Conservation (phyloP, 1,284 basidiomycete genomes). For the Papiliotrema flavescens region DNA sequence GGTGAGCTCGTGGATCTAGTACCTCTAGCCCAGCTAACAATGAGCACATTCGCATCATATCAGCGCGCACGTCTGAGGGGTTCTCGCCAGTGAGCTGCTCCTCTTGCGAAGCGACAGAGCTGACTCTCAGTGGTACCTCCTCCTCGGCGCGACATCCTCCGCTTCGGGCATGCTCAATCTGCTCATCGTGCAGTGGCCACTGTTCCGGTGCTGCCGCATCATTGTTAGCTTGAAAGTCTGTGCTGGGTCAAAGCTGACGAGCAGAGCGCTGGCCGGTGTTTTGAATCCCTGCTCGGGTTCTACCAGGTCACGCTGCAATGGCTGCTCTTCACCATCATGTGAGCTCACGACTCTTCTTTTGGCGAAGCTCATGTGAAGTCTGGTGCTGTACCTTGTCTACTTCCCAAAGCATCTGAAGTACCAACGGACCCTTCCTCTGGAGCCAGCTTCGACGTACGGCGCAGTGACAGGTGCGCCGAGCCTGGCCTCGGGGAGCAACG, state of each 20-base stretch:
- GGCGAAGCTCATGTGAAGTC: constrained; percentile 51
- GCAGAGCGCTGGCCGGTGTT: constrained; percentile 59
- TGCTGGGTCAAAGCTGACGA: neutral
- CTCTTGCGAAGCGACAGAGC: neutral
- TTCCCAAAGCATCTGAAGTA: constrained; percentile 82
- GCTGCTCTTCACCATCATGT: neutral
- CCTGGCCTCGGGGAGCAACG: neutral
- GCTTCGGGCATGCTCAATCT: constrained; percentile 79
- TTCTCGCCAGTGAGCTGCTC: constrained; percentile 61
- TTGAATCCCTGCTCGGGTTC: constrained; percentile 71
- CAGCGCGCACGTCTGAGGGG: constrained; percentile 73
- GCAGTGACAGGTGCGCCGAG: neutral
- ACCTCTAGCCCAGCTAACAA: constrained; percentile 10
- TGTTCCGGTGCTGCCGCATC: constrained; percentile 75
- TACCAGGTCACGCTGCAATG: constrained; percentile 6
- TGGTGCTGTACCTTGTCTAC: constrained; percentile 87
- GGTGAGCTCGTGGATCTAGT: constrained; percentile 50
- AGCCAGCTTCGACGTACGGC: constrained; percentile 2
- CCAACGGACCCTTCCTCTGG: constrained; percentile 44
- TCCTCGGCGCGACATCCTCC: constrained; percentile 82
- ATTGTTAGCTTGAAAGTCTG: constrained; percentile 66
- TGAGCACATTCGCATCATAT: constrained; percentile 28
- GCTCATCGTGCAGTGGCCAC: constrained; percentile 84
- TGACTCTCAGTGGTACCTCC: constrained; percentile 65
- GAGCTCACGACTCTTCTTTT: neutral